These are phyloP conservation scores for Fusarium caatingaense DNA, from an alignment of 2,329 filamentous ascomycete species.

Conservation along the genomic window DNA sequence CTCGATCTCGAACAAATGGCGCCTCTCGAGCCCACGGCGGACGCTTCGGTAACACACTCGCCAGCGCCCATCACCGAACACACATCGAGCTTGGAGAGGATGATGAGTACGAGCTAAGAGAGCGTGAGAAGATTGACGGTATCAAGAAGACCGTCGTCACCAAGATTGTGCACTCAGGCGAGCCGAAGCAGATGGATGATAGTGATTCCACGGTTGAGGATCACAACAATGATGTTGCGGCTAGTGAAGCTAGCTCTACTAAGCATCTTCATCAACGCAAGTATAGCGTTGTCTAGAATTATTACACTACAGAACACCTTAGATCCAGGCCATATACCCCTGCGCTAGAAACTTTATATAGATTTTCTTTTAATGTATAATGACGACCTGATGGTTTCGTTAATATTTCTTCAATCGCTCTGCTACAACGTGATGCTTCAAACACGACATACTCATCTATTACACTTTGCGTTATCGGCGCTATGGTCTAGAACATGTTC, in stretches of 20 bases:
- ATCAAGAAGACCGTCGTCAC: constrained; percentile 45
- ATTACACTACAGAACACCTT: background rate
- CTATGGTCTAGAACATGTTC: too few species aligned
- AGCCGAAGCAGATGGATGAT: constrained; percentile 19
- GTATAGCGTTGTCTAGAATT: constrained; percentile 15
- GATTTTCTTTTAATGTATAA: constrained; percentile 30
- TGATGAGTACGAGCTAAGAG: constrained; percentile 41
- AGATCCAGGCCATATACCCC: background rate
- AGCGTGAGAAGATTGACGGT: constrained; percentile 42
- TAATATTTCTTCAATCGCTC: background rate
- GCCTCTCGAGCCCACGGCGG: constrained; percentile 21
- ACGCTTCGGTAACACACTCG: constrained; percentile 34
- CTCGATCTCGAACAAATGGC: constrained; percentile 31
- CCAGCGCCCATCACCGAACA: constrained; percentile 37
- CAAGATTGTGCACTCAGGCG: constrained; percentile 19
- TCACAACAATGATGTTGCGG: constrained; percentile 39
- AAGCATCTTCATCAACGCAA: constrained; percentile 36
- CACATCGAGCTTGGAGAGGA: constrained; percentile 47
- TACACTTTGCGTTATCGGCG: too few species aligned
- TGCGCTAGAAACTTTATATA: constrained; percentile 7
- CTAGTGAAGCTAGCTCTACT: constrained; percentile 44
- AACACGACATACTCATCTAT: too few species aligned
- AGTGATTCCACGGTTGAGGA: constrained; percentile 30
- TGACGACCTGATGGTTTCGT: background rate
- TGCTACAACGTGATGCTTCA: too few species aligned